These are phyloP conservation scores for Flaveria brownii DNA, from an alignment of 129 eudicot genomes.

Conservation along the genomic window DNA sequence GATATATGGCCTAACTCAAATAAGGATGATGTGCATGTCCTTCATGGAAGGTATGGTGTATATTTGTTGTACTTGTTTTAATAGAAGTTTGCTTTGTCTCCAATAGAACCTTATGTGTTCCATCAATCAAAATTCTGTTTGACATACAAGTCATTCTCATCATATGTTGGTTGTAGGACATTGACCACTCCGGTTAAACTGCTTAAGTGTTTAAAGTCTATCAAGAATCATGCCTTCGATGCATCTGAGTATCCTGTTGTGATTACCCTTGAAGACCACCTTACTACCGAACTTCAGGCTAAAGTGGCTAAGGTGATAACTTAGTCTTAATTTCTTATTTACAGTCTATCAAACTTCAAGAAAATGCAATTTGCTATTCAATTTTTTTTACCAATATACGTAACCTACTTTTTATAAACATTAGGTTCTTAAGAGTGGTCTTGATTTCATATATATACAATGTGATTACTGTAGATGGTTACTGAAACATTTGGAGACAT, in stretches of 20 bases:
- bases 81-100: not conserved
- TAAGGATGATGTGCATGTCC: conserved; percentile 73
- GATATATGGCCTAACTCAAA: conserved; percentile 94
- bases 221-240: conserved; percentile 75
- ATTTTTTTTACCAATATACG: not conserved
- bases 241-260: conserved; percentile 92
- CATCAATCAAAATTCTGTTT: not conserved
- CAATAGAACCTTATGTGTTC: not conserved
- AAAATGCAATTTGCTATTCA: not conserved
- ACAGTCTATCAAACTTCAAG: not conserved
- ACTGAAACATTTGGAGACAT: conserved; percentile 82
- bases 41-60: conserved; percentile 81
- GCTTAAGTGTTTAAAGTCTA: conserved; percentile 73
- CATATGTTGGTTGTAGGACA: conserved; percentile 52
- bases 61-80: conserved; percentile 13
- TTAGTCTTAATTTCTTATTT: not conserved
- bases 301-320: conserved; percentile 74
- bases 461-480: conserved; percentile 61
- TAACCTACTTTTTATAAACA: not conserved
- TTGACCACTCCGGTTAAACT: conserved; percentile 87
- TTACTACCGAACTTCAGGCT: conserved; percentile 79
- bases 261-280: conserved; percentile 96
- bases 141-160: not conserved
- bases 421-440: conserved; percentile 1
- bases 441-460: conserved; percentile 10